Conservation (phyloP, 345 rosid species). For the Gossypioides kirkii region DNA sequence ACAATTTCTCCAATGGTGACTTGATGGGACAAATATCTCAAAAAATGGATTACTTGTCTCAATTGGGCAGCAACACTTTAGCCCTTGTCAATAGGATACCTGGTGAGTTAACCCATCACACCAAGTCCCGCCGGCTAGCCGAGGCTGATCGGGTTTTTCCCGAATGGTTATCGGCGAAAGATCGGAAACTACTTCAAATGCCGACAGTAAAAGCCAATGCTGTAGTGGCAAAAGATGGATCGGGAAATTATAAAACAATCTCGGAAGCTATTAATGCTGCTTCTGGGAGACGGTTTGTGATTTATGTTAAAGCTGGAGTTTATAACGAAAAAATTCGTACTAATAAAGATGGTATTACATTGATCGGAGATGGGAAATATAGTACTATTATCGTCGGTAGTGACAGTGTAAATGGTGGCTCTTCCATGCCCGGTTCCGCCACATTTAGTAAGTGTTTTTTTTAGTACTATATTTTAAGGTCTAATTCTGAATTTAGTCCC, state of each 20-base stretch:
- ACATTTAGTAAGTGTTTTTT: constrained; percentile 52
- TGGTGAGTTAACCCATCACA: neutral
- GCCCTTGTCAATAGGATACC: constrained; percentile 42
- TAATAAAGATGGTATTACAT: constrained; percentile 50
- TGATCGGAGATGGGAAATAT: constrained; percentile 86
- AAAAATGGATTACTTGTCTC: constrained; percentile 60
- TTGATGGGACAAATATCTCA: constrained; percentile 27
- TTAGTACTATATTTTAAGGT: neutral
- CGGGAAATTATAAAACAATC: constrained; percentile 58
- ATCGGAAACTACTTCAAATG: constrained; percentile 42
- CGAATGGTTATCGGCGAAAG: constrained; percentile 45
- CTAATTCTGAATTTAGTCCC: neutral
- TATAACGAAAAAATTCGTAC: constrained; percentile 64
- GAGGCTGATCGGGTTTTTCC: constrained; percentile 33
- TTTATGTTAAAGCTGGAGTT: constrained; percentile 73
- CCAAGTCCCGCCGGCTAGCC: neutral
- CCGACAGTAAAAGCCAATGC: constrained; percentile 33
- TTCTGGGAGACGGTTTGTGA: constrained; percentile 54
- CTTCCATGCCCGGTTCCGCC: constrained; percentile 57
- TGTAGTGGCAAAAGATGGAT: constrained; percentile 79
- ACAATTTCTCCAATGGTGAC: constrained; percentile 15
- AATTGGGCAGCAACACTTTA: constrained; percentile 52
- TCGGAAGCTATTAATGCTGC: constrained; percentile 66
- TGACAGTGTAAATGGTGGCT: constrained; percentile 50
- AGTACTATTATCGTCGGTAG: constrained; percentile 47